These are phyloP conservation scores for Pseudopithomyces maydicus DNA, from an alignment of 2,329 filamentous ascomycete genomes.

Conservation along the genomic window DNA sequence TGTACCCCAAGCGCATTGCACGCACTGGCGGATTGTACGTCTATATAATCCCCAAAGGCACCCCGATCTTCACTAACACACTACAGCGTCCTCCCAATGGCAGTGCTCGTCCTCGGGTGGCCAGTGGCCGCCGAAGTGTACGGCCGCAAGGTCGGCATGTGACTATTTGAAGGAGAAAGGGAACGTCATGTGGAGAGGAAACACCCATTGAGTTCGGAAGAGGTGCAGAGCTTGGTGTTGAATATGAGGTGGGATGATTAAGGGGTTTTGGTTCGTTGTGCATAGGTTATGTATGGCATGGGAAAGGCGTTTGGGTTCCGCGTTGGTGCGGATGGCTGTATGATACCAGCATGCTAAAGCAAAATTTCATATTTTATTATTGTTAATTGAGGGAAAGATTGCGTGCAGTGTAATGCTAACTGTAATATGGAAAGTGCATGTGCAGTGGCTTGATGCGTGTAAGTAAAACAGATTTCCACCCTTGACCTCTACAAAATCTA, in stretches of 20 bases:
- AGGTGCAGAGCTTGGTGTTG: conserved; percentile 31
- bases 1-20: conserved; percentile 25
- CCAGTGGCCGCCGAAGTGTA: conserved; percentile 32
- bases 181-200: neutral
- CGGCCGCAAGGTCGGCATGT: conserved; percentile 34
- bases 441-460: no score
- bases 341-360: conserved; percentile 4
- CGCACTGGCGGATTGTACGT: conserved; percentile 36
- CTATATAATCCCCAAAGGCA: neutral
- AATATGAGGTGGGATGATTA: conserved; percentile 39
- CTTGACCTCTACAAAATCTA: no score
- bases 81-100: conserved; percentile 36
- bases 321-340: neutral
- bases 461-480: no score
- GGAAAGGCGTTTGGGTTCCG: conserved; percentile 2
- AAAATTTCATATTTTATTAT: neutral
- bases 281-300: neutral
- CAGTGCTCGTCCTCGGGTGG: conserved; percentile 38
- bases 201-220: conserved; percentile 19
- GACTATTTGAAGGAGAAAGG: conserved; percentile 31
- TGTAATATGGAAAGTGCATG: no score
- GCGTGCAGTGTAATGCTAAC: no score
- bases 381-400: neutral
- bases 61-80: conserved; percentile 5
- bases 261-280: conserved; percentile 4